phyloP scores from a whole-genome alignment of 106 monocot species.

The Amphibolis antarctica region DNA sequence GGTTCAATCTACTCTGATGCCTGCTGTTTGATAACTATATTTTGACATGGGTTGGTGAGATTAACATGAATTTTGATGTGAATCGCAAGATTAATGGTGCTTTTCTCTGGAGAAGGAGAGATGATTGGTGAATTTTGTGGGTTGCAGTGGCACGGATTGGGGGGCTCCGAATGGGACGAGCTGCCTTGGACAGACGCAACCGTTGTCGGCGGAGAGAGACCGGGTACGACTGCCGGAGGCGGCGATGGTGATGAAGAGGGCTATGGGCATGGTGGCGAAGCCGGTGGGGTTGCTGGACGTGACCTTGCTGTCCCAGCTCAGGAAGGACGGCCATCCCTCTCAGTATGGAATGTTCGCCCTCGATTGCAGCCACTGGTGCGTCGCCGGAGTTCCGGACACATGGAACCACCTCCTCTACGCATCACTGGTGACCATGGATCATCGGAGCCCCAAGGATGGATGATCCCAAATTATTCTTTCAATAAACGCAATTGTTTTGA shows the following conservation, averaged over 20 bases:
- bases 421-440: too few relatives aligned
- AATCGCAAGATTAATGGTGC: too few relatives aligned
- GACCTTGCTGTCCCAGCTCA: conserved; percentile 2
- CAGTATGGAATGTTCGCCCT: not conserved
- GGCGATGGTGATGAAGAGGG: not conserved
- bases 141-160: conserved; percentile 11
- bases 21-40: too few relatives aligned
- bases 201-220: not conserved
- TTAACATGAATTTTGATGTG: too few relatives aligned
- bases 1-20: not conserved
- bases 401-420: conserved; percentile 14
- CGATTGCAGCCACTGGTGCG: conserved; percentile 18
- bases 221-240: not conserved
- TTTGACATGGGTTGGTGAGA: too few relatives aligned
- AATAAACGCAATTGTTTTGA: too few relatives aligned
- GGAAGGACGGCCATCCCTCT: conserved; percentile 11
- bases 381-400: conserved; percentile 13
- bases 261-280: not conserved
- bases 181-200: conserved; percentile 2
- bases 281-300: conserved; percentile 5
- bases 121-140: too few relatives aligned
- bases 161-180: not conserved
- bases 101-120: too few relatives aligned
- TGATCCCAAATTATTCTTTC: too few relatives aligned
- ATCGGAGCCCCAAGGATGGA: too few relatives aligned